Evolutionary conservation across 345 rosid genomes (phyloP), one percentile per base, ranked within the genome.

Genomic region (Psidium guajava): DNA sequence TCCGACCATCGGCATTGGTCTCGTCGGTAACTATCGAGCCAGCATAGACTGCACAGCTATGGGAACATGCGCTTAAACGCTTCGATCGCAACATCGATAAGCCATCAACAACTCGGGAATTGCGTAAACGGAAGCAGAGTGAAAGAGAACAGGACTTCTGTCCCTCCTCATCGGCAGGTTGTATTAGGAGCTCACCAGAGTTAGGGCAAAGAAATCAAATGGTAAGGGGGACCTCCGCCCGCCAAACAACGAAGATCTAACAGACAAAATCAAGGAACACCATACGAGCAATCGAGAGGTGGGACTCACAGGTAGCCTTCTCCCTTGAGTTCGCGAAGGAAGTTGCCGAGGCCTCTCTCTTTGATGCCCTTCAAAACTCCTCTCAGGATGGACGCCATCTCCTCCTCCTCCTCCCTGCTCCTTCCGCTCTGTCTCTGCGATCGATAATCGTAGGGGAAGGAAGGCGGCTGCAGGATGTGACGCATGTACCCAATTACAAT

Each of bases 311-410:
- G 7, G 87, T 89, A 95, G 89, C 99, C 99, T 81, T 93, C 99
- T 57, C 91, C 95, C 83, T 91, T 95, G 56, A 95, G 91, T 87
- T 91, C 92, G 53, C 93, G 86, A 20, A 96, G 32, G 88, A 97
- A 95, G 87, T 86, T 82, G 58, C 95, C 93, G 59, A 96, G 54
- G 18, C 99, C 99, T 89, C 87, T 95, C 89, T 94, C 98, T 82
- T 86, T 91, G 89, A 96, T 91, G 88, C 95, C 58, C 90, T 89
- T 91, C 89, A 92, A 44, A 44, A 88, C 95, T 85, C 91, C 94
- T 87, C 93, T 94, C 92, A 94, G 89, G 92, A 92, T 94, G 85
- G 92, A 87, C 80, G 97, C 99, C 99, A 97, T 97, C 88, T 86
- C 91, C 85, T 50, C 85, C 85, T 50, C 85, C 40, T 54, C 42